Percentiles rank a stretch among this genome's conserved stretches.
phyloP scores from a whole-genome alignment of 2,329 filamentous ascomycete species.

The Exophiala oligosperma region DNA sequence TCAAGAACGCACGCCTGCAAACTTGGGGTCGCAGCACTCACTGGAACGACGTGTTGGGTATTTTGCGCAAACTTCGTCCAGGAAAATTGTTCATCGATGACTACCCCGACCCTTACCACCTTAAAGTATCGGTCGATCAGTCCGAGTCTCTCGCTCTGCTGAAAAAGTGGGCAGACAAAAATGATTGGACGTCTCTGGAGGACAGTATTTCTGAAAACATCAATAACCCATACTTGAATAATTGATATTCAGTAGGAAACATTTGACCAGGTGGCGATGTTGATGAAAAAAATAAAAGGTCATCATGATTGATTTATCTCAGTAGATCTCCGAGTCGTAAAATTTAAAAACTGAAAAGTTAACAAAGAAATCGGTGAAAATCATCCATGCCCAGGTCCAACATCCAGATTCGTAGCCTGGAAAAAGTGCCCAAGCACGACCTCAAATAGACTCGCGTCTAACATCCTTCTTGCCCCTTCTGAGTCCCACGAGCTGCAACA shows the following conservation, averaged over 20 bases:
- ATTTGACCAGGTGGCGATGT: too few species aligned
- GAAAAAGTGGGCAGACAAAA: neutral
- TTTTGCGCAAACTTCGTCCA: neutral
- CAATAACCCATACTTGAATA: too few species aligned
- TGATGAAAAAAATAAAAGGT: too few species aligned
- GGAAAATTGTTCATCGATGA: neutral
- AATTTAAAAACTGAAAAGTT: too few species aligned
- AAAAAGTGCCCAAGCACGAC: neutral
- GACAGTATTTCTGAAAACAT: too few species aligned
- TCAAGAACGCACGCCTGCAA: constrained; percentile 54
- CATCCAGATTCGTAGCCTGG: too few species aligned
- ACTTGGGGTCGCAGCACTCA: constrained; percentile 50
- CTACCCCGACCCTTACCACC: neutral
- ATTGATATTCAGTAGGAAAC: too few species aligned
- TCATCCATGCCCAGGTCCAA: too few species aligned
- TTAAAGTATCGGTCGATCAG: neutral
- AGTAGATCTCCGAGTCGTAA: too few species aligned
- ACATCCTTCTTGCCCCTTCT: constrained; percentile 14
- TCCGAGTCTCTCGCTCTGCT: neutral
- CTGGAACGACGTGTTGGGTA: constrained; percentile 37
- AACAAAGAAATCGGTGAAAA: too few species aligned
- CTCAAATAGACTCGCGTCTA: constrained; percentile 4
- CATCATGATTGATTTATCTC: too few species aligned
- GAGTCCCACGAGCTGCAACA: constrained; percentile 26
- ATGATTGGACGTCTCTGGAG: too few species aligned